Evolutionary conservation across 2,329 filamentous ascomycete species (phyloP).

Genomic region (Aspergillus alliaceus): DNA sequence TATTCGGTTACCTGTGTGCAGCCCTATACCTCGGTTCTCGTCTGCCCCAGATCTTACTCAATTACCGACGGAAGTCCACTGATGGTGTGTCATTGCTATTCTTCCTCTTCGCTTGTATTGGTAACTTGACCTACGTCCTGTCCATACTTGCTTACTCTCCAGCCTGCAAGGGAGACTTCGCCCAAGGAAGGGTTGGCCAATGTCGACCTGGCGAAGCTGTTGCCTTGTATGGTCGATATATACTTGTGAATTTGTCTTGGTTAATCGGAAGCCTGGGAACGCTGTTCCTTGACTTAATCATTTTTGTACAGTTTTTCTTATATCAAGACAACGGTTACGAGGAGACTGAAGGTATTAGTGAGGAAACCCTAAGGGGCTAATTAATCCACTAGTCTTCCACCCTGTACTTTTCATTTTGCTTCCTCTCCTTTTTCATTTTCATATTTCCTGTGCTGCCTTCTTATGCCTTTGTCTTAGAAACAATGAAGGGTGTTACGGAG

Average conservation of each 20-base stretch:
- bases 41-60: slow-evolving; percentile 85
- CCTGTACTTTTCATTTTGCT: not conserved
- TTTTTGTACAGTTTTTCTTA: slow-evolving; percentile 90
- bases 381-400: not conserved
- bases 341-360: slow-evolving; percentile 10
- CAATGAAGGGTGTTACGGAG: not conserved
- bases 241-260: slow-evolving; percentile 90
- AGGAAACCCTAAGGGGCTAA: slow-evolving; percentile 1
- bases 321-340: slow-evolving; percentile 56
- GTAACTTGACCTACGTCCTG: slow-evolving; percentile 89
- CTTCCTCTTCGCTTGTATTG: slow-evolving; percentile 93
- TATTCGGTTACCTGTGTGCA: slow-evolving; percentile 93
- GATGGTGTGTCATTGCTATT: slow-evolving; percentile 93
- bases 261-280: slow-evolving; percentile 86
- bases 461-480: not conserved
- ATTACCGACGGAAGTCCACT: slow-evolving; percentile 87
- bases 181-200: slow-evolving; percentile 25
- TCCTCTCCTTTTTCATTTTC: not conserved
- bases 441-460: not conserved
- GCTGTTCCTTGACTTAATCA: slow-evolving; percentile 76
- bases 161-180: slow-evolving; percentile 49
- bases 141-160: slow-evolving; percentile 90
- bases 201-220: slow-evolving; percentile 68
- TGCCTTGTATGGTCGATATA: slow-evolving; percentile 73
- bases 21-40: slow-evolving; percentile 85